Percentiles rank a stretch among this genome's conserved stretches.
These are phyloP conservation scores for Cryomyces minteri DNA, from an alignment of 495 filamentous ascomycete species.

Conservation along the genomic window DNA sequence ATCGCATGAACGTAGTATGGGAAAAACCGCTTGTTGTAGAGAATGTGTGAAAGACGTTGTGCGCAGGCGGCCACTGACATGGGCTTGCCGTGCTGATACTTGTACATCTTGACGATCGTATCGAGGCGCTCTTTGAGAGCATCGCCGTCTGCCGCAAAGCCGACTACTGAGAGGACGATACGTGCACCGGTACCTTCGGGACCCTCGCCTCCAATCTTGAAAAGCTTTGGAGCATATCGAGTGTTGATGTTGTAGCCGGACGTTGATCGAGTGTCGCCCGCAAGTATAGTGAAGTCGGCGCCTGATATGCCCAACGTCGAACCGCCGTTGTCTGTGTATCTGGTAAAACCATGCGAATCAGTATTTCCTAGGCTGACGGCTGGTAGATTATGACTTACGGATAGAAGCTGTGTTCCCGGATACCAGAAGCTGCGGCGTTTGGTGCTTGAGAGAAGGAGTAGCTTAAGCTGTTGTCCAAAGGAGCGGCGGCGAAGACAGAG, in stretches of 20 bases:
- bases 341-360: constrained; percentile 20
- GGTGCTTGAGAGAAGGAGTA: constrained; percentile 42
- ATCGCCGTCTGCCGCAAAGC: constrained; percentile 84
- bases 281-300: constrained; percentile 83
- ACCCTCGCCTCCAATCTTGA: constrained; percentile 83
- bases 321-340: constrained; percentile 95
- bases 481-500: constrained; percentile 15
- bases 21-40: constrained; percentile 96
- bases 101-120: constrained; percentile 89
- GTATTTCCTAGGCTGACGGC: constrained; percentile 1
- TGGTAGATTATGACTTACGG: constrained; percentile 37
- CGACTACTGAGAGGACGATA: constrained; percentile 81
- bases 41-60: constrained; percentile 77
- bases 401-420: constrained; percentile 72
- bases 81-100: constrained; percentile 79
- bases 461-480: constrained; percentile 21
- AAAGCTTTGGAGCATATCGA: constrained; percentile 82
- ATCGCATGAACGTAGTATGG: constrained; percentile 94
- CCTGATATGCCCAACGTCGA: constrained; percentile 91
- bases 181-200: constrained; percentile 65
- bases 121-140: constrained; percentile 82
- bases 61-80: constrained; percentile 90
- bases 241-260: constrained; percentile 98
- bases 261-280: constrained; percentile 88
- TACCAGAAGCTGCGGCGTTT: constrained; percentile 23